These are phyloP conservation scores for Cladophialophora yegresii DNA, from an alignment of 2,329 filamentous ascomycete species.

Conservation along the genomic window DNA sequence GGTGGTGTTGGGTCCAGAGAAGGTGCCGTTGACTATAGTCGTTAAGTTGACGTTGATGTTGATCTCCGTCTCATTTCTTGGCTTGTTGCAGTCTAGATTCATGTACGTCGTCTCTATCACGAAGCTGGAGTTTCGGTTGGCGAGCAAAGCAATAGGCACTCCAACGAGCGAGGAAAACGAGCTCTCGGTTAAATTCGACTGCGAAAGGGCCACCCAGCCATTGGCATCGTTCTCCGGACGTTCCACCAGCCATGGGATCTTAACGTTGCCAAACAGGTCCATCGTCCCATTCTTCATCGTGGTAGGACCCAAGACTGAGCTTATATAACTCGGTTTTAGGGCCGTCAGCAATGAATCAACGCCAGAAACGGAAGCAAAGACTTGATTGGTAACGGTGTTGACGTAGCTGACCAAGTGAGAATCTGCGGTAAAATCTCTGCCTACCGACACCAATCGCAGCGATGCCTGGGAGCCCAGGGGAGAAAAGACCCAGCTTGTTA, in stretches of 20 bases:
- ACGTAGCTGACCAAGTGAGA: background rate
- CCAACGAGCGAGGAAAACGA: slow-evolving; percentile 11
- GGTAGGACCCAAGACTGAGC: slow-evolving; percentile 24
- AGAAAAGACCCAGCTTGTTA: slow-evolving; percentile 31
- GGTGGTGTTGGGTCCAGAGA: background rate
- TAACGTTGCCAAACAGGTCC: slow-evolving; percentile 35
- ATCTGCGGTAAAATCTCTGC: background rate
- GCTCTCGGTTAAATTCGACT: background rate
- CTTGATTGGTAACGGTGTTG: background rate
- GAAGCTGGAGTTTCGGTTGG: slow-evolving; percentile 30
- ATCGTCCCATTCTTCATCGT: slow-evolving; percentile 23
- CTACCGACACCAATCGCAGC: slow-evolving; percentile 24
- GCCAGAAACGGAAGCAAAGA: slow-evolving; percentile 11
- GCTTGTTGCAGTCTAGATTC: slow-evolving; percentile 30
- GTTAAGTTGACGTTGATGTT: background rate
- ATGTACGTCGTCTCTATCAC: slow-evolving; percentile 32
- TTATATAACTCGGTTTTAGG: slow-evolving; percentile 31
- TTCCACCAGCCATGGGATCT: slow-evolving; percentile 29
- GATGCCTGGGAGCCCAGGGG: slow-evolving; percentile 34
- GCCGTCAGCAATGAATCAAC: slow-evolving; percentile 18
- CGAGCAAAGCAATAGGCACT: slow-evolving; percentile 24
- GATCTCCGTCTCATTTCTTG: slow-evolving; percentile 5
- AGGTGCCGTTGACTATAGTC: background rate
- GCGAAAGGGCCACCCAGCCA: background rate
- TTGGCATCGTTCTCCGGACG: background rate